Base-by-base conservation (phyloP, 2,329 filamentous ascomycete genomes). In the Trichoderma asperellum region DNA sequence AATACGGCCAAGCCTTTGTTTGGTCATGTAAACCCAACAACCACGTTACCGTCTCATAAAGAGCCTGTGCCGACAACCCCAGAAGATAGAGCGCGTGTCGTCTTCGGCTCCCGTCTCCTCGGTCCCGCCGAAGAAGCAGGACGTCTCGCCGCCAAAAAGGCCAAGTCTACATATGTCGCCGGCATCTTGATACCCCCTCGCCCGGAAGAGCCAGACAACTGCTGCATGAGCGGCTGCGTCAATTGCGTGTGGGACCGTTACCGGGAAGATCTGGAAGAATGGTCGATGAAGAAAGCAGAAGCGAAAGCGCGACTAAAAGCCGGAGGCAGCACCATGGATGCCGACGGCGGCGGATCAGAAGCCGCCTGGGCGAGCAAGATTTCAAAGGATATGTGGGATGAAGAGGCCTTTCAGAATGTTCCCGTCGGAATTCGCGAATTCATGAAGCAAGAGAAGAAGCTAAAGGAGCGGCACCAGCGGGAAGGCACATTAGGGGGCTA, bases 171-270 rank as follows among this genome's bases (percentile, higher is more conserved):
- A 10, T 83, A 88, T 70, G 84, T 97, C 68, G 94, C 92, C 1
- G 95, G 94, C 4, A 87, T 98, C 0, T 81, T 88, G 21, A 91
- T 98, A 5, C 96, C 96, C 2, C 94, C 94, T 0, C 87, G 88
- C 59, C 96, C 96, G 1, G 86, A 89, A 59, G 95, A 99, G 80
- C 96, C 96, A 4, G 96, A 98, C 76, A 97, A 99, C 77, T 99
- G 96, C 85, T 99, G 96, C 81, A 99, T 99, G 96, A 96, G 92
- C 76, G 96, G 96, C 3, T 99, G 96, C 78, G 95, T 97, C 60
- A 94, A 98, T 79, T 99, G 96, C 79, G 96, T 98, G 2, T 98
- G 94, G 94, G 94, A 97, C 75, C 85, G 89, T 65, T 98, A 90
- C 80, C 87, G 94, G 10, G 95, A 99, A 73, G 96, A 98, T 64